These are phyloP conservation scores for Colletotrichum eremochloae DNA, from an alignment of 2,329 filamentous ascomycete genomes.

Conservation along the genomic window DNA sequence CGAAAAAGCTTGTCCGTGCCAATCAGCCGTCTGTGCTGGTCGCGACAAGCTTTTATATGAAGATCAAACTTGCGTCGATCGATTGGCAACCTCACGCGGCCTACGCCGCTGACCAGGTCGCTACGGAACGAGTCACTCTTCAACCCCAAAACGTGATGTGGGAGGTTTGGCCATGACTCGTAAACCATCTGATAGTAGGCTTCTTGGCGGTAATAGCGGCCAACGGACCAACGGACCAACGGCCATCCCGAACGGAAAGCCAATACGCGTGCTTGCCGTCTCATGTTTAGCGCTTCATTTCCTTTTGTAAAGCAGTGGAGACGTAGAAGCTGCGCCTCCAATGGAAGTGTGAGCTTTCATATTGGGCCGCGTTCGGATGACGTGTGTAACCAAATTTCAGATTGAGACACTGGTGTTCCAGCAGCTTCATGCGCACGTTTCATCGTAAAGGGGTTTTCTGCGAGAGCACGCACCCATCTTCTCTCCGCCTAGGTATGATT, in stretches of 20 bases:
- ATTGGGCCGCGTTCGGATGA: neutral
- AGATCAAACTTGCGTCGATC: neutral
- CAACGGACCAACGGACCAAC: too few relatives aligned
- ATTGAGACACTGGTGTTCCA: conserved; percentile 1
- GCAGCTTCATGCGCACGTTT: conserved; percentile 19
- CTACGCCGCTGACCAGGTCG: neutral
- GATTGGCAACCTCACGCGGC: neutral
- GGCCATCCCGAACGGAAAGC: neutral
- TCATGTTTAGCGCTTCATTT: neutral
- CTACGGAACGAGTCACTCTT: neutral
- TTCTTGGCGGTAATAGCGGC: neutral
- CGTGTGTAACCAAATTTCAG: neutral
- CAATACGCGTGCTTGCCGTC: neutral
- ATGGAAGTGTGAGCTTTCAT: neutral
- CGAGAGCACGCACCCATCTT: neutral
- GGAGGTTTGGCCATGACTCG: neutral
- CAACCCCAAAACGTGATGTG: neutral
- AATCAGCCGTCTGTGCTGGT: neutral
- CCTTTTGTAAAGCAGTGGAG: neutral
- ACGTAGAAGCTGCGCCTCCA: neutral
- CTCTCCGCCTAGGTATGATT: neutral
- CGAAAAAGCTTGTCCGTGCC: neutral
- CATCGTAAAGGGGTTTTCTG: neutral
- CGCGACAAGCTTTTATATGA: conserved; percentile 13
- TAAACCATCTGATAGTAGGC: neutral